Base-by-base conservation (phyloP, 202 grass and related monocot species). In the Carex sylvatica region DNA sequence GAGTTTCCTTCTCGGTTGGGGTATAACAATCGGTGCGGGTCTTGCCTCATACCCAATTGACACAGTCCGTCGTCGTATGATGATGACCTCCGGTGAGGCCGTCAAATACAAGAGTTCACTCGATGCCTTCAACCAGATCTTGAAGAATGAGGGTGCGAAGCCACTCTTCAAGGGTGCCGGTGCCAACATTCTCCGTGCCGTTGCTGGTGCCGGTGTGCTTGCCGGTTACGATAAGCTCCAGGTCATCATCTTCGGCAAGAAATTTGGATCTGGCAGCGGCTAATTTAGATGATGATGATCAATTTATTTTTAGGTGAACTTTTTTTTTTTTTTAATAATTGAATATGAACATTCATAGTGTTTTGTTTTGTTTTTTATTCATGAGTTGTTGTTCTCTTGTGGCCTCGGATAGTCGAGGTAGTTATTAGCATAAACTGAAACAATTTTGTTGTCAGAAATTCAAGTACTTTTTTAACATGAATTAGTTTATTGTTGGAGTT, bases 1-100 rank as follows among this genome's bases (percentile, higher is more conserved):
- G 14, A 89, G 87, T 66, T 92, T 92, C 78, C 63, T 87, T 33
- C 87, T 92, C 0, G 90, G 87, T 19, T 92, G 90, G 90, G 54
- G 84, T 49, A 92, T 89, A 16, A 89, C 90, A 5, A 89, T 85
- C n/a, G 90, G 90, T 79, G 87, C 90, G 33, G 87, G 84, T 71
- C 87, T 92, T 72, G 90, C 90, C 0, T 87, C 90, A 0, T 92
- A 92, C 47, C 90, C 90, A 0, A 89, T 92, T 2, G 90, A 92
- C 19, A 92, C 90, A 14, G 90, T 92, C 33, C 84, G 84, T 70
- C 82, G 87, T 47, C 78, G 90, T 20, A 92, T 92, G 90, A 92
- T 92, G 90, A 92, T 92, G 90, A 92, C 90, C 0, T 89, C 90
- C 18, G 90, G 90, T 79, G 90, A 92, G 84, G 84, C 87, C 1